Percentiles rank a stretch among this genome's conserved stretches.
phyloP scores from a whole-genome alignment of 169 alveolate species.

The Eimeria necatrix region DNA sequence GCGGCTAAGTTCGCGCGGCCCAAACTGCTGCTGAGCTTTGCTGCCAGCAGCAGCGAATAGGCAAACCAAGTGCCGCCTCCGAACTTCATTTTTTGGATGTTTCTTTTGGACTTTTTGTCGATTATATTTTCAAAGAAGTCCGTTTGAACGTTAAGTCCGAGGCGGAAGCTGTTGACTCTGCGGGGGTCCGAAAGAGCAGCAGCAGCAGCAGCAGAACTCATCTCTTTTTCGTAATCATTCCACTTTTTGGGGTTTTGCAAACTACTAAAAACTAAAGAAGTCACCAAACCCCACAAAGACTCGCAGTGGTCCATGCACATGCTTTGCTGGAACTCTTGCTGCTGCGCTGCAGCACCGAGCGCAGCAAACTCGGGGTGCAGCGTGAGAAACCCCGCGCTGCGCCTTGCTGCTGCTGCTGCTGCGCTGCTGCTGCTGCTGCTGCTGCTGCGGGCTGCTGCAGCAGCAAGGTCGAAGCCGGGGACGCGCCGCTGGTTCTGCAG shows the following conservation, averaged over 20 bases:
- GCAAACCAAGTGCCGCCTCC: slow-evolving; percentile 68
- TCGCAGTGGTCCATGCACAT: slow-evolving; percentile 78
- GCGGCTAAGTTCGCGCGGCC: slow-evolving; percentile 55
- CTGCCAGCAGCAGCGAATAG: slow-evolving; percentile 56
- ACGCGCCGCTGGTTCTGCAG: not conserved
- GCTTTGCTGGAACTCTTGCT: slow-evolving; percentile 45
- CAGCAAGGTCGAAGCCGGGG: slow-evolving; percentile 13
- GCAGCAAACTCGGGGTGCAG: slow-evolving; percentile 34
- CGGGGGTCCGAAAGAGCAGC: slow-evolving; percentile 15
- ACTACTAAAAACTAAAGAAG: slow-evolving; percentile 30
- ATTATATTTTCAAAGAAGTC: slow-evolving; percentile 64
- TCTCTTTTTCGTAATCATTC: slow-evolving; percentile 41
- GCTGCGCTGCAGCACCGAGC: slow-evolving; percentile 1
- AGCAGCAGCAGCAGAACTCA: not conserved
- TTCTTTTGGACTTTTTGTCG: slow-evolving; percentile 50
- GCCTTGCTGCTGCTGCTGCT: slow-evolving; percentile 7
- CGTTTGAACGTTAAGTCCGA: slow-evolving; percentile 41
- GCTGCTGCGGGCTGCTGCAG: slow-evolving; percentile 27
- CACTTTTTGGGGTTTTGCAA: slow-evolving; percentile 59
- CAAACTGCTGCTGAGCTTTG: slow-evolving; percentile 22
- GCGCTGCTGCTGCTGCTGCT: slow-evolving; percentile 6
- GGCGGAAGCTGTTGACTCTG: slow-evolving; percentile 65
- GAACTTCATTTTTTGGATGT: slow-evolving; percentile 21
- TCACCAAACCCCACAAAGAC: slow-evolving; percentile 26
- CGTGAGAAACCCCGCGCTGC: slow-evolving; percentile 42